phyloP scores from a whole-genome alignment of 257 asterid species.

The Capsicum chinense region DNA sequence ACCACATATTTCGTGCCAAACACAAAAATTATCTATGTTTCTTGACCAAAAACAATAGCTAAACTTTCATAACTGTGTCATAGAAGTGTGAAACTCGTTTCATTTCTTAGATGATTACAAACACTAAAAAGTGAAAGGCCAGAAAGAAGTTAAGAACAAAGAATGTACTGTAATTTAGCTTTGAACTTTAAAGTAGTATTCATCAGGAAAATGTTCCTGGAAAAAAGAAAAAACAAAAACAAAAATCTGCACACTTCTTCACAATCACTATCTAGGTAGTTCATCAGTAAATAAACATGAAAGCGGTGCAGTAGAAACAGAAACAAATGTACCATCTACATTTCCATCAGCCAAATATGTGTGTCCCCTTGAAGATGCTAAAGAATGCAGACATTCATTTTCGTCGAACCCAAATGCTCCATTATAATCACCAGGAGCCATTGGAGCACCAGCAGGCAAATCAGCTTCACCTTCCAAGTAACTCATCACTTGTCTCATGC shows the following conservation, averaged over 20 bases:
- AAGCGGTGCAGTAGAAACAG: conserved; percentile 46
- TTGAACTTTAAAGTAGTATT: not conserved
- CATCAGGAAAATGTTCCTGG: not conserved
- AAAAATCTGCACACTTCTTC: conserved; percentile 3
- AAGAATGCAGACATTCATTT: conserved; percentile 52
- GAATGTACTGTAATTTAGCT: not conserved
- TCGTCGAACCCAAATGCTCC: conserved; percentile 46
- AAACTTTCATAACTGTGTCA: not conserved
- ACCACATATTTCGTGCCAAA: too few relatives aligned
- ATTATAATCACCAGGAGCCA: conserved; percentile 44
- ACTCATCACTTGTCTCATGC: conserved; percentile 32
- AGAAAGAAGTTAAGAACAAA: not conserved
- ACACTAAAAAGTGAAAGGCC: not conserved
- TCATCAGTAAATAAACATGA: conserved; percentile 34
- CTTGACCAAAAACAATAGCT: not conserved
- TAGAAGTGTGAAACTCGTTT: not conserved
- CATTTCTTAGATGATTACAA: not conserved
- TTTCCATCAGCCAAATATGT: conserved; percentile 31
- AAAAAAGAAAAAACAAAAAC: not conserved
- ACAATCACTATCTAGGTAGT: conserved; percentile 43
- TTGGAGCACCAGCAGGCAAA: conserved; percentile 42
- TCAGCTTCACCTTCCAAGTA: conserved; percentile 34
- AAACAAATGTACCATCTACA: conserved; percentile 47
- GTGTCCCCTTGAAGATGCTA: conserved; percentile 46
- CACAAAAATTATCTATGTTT: not conserved